phyloP scores from a whole-genome alignment of 2,329 filamentous ascomycete genomes.

The Claviceps africana region DNA sequence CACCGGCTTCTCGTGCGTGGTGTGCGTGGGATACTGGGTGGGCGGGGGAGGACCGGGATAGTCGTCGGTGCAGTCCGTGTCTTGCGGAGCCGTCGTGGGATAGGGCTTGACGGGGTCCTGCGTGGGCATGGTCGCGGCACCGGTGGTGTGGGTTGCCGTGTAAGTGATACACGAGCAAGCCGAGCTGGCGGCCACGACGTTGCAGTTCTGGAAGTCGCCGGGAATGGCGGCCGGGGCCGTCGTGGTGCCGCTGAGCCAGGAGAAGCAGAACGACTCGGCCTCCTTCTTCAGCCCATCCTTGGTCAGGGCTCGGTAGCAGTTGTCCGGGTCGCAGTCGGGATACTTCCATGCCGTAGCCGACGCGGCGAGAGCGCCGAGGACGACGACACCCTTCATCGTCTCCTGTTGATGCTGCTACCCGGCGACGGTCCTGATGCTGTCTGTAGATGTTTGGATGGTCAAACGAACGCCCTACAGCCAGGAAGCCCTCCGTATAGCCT shows the following conservation, averaged over 20 bases:
- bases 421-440: constrained; percentile 8
- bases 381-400: constrained; percentile 20
- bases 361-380: constrained; percentile 20
- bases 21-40: background rate
- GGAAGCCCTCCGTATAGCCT: background rate
- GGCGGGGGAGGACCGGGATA: background rate
- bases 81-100: constrained; percentile 2
- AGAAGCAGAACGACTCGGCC: constrained; percentile 19
- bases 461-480: background rate
- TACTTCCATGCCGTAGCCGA: constrained; percentile 15
- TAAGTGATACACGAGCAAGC: constrained; percentile 26
- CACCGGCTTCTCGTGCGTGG: background rate
- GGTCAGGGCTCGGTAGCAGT: constrained; percentile 23
- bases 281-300: constrained; percentile 17
- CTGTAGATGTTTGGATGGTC: background rate
- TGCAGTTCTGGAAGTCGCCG: constrained; percentile 18
- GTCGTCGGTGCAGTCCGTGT: constrained; percentile 4
- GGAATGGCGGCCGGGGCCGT: constrained; percentile 17
- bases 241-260: constrained; percentile 17
- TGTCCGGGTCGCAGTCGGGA: constrained; percentile 17
- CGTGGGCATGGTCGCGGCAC: constrained; percentile 2
- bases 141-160: constrained; percentile 16
- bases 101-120: background rate
- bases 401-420: background rate
- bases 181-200: constrained; percentile 14